A percentile compares a stretch with the other conserved stretches of the same genome.
Evolutionary conservation across 192 early-diverging fungal genomes (phyloP).

Genomic region (Linnemannia exigua): DNA sequence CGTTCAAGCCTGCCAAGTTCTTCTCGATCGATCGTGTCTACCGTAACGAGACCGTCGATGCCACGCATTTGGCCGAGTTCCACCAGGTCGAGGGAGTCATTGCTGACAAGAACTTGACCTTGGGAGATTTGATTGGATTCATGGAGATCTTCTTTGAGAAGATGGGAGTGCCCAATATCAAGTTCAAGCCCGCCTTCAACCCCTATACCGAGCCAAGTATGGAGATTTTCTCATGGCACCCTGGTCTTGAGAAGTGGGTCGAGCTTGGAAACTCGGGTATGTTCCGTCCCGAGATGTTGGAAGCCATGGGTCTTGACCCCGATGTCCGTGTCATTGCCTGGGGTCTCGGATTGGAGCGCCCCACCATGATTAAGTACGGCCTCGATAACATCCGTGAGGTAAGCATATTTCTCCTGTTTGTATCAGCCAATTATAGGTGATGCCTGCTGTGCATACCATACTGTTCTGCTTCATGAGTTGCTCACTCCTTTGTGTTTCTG

Average conservation of each 20-base stretch:
- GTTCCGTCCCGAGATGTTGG: conserved; percentile 99
- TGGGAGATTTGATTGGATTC: conserved; percentile 97
- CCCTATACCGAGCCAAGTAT: conserved; percentile 99
- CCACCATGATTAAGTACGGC: conserved; percentile 98
- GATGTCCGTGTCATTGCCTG: conserved; percentile 98
- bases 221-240: conserved; percentile 99
- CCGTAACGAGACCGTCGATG: conserved; percentile 98
- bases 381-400: conserved; percentile 93
- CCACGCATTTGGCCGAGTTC: conserved; percentile 99
- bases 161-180: conserved; percentile 93
- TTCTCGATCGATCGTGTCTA: conserved; percentile 99
- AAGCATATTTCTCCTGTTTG: conserved; percentile 9
- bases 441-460: not conserved
- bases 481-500: not conserved
- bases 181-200: conserved; percentile 99
- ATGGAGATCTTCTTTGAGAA: conserved; percentile 98
- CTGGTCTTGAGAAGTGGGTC: conserved; percentile 87
- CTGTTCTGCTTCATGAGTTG: not conserved
- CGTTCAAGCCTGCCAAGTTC: conserved; percentile 95
- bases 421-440: not conserved
- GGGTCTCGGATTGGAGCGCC: conserved; percentile 97
- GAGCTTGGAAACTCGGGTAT: conserved; percentile 99
- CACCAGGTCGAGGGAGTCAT: conserved; percentile 99
- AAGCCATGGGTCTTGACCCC: conserved; percentile 93
- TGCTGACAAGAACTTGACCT: conserved; percentile 93